Evolutionary conservation across 441 rosid genomes (phyloP), one percentile per base, ranked within the genome.

Genomic region (Pelargonium myrrhifolium): DNA sequence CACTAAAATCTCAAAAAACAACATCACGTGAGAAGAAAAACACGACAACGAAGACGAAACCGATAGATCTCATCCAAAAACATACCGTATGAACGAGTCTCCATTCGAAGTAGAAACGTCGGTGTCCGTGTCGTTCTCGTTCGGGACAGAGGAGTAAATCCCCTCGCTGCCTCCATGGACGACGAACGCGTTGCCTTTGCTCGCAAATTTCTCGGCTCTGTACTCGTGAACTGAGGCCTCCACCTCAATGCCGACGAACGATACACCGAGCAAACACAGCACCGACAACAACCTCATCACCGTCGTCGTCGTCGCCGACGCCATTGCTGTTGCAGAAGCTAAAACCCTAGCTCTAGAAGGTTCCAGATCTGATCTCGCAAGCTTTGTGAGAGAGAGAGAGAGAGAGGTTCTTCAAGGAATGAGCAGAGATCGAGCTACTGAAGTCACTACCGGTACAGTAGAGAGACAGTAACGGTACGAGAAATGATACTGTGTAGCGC

Each of bases 81-180:
- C 56, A 78, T 82, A 93, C 99, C 96, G 89, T 71, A 93, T 85
- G 69, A 71, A 88, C 58, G 99, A 82, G 55, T 81, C 83, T 12
- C 93, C 89, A 67, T 77, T 75, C 18, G 92, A 82, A 65, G 80
- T 2, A 26, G n/a, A 31, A 31, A 10, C 6, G 1, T 9, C 53
- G 7, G 58, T 56, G 62, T 75, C 76, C 68, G 66, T 69, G 21
- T 81, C 81, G 4, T 75, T 74, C 51, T 62, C 67, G 18, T 64
- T 75, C 31, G 80, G 73, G 53, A 80, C 31, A 61, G 89, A 86
- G 21, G 97, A 87, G 86, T 89, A 93, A 75, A 93, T 85, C 74
- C 96, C 95, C 77, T 89, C 98, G 66, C 90, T 93, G 60, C 98
- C 97, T 6, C 93, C 98, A 75, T 93, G 93, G 72, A 91, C 81